phyloP scores from a whole-genome alignment of 2,329 filamentous ascomycete genomes.

The Talaromyces sp. region DNA sequence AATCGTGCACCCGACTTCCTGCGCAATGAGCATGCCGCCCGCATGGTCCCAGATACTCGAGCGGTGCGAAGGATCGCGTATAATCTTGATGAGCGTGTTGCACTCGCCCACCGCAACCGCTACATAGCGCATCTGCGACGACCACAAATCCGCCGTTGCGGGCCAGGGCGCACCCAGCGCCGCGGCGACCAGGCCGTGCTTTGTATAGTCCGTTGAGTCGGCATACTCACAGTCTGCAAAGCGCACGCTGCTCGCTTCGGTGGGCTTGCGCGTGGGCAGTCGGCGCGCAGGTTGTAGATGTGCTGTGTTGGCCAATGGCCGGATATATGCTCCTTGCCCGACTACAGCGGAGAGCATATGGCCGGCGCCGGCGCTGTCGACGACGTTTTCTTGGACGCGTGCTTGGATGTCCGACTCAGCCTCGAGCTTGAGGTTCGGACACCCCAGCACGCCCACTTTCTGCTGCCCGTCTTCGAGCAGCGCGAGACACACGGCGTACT shows the following conservation, averaged over 20 bases:
- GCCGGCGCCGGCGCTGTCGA: slow-evolving; percentile 43
- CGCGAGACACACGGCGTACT: slow-evolving; percentile 59
- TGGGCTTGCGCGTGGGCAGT: slow-evolving; percentile 13
- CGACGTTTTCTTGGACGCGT: slow-evolving; percentile 31
- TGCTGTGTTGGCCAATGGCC: slow-evolving; percentile 25
- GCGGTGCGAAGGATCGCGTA: slow-evolving; percentile 37
- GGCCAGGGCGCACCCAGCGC: slow-evolving; percentile 43
- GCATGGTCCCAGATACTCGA: slow-evolving; percentile 54
- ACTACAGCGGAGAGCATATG: slow-evolving; percentile 47
- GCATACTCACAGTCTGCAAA: slow-evolving; percentile 43
- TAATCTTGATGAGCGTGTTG: slow-evolving; percentile 47
- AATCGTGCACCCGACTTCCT: slow-evolving; percentile 48
- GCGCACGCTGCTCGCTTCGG: slow-evolving; percentile 25
- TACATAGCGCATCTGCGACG: slow-evolving; percentile 51
- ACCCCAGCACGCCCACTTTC: slow-evolving; percentile 56
- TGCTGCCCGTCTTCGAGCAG: slow-evolving; percentile 55
- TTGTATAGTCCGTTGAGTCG: slow-evolving; percentile 33
- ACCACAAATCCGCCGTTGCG: slow-evolving; percentile 45
- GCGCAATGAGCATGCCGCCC: slow-evolving; percentile 47
- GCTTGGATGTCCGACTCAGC: slow-evolving; percentile 9
- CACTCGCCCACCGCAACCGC: slow-evolving; percentile 47
- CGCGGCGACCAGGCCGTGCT: slow-evolving; percentile 34
- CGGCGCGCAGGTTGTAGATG: slow-evolving; percentile 21
- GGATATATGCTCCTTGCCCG: slow-evolving; percentile 40
- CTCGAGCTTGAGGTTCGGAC: slow-evolving; percentile 51